Evolutionary conservation across 768 basidiomycete species (phyloP).

Genomic region (Tylopilus subfusipes): DNA sequence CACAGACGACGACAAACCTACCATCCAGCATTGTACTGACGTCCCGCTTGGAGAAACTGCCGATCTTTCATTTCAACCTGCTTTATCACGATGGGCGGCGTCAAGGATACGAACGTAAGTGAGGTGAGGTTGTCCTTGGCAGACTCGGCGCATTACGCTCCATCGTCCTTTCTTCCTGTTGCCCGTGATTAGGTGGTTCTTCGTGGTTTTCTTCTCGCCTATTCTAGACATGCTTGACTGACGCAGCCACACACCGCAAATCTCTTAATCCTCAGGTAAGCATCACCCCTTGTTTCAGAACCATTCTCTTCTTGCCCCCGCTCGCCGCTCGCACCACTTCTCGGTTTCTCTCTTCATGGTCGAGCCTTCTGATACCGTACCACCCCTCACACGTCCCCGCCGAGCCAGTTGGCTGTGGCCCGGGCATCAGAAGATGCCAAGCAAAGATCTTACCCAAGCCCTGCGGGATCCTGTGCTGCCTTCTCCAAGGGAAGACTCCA

Average conservation of each 20-base stretch:
- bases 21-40: constrained; percentile 6
- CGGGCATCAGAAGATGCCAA: constrained; percentile 21
- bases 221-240: constrained; percentile 28
- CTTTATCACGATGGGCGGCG: constrained; percentile 19
- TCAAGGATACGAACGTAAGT: constrained; percentile 33
- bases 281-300: constrained; percentile 13
- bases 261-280: constrained; percentile 32
- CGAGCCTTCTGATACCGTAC: constrained; percentile 13
- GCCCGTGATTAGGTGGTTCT: constrained; percentile 8
- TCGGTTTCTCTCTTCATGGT: constrained; percentile 19
- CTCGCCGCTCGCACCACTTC: background rate
- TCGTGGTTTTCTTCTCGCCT: constrained; percentile 15
- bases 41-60: background rate
- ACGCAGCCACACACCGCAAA: constrained; percentile 29
- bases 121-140: background rate
- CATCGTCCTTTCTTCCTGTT: background rate
- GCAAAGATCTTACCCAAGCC: constrained; percentile 13
- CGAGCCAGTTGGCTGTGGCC: constrained; percentile 30
- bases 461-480: constrained; percentile 17
- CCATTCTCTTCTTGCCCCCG: constrained; percentile 9
- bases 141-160: background rate
- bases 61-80: constrained; percentile 1
- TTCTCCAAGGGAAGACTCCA: constrained; percentile 14
- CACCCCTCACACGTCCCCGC: constrained; percentile 12
- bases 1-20: constrained; percentile 4